A percentile compares a stretch with the other conserved stretches of the same genome.
Conservation (phyloP, 179 eudicot species). For the Silene vulgaris region DNA sequence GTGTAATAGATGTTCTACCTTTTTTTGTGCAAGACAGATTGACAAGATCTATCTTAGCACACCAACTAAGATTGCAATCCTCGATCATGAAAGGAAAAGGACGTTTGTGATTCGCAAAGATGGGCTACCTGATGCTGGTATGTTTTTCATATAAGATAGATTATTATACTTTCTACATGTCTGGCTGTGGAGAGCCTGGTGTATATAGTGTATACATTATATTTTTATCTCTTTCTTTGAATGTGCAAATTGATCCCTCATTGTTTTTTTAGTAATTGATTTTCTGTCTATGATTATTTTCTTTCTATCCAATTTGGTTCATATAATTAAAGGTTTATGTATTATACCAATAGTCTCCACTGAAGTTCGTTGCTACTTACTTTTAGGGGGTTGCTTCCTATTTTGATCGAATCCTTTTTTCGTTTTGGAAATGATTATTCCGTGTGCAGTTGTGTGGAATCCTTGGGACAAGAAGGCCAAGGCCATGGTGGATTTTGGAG, state of each 20-base stretch:
- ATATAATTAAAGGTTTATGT: background rate
- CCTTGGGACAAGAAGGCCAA: constrained; percentile 99
- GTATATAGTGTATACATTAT: background rate
- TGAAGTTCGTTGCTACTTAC: background rate
- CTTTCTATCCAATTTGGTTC: background rate
- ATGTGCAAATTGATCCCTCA: background rate
- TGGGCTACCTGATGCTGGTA: constrained; percentile 99
- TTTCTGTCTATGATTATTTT: background rate
- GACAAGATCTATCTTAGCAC: constrained; percentile 92
- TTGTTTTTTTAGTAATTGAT: background rate
- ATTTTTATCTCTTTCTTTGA: background rate
- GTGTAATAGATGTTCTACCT: constrained; percentile 13
- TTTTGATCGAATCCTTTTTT: background rate
- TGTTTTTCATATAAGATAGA: constrained; percentile 12
- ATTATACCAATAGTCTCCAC: background rate
- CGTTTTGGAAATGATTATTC: background rate
- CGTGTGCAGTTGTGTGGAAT: constrained; percentile 80
- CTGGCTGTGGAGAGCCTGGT: background rate
- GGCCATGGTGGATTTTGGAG: constrained; percentile 84
- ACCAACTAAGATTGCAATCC: constrained; percentile 80
- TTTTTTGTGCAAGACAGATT: constrained; percentile 40
- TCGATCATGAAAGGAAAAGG: constrained; percentile 95
- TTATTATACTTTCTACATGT: background rate
- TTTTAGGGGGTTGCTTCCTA: background rate
- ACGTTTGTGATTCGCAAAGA: constrained; percentile 90